phyloP scores from a whole-genome alignment of 176 grass and related monocot species.

The Rhynchospora pubera region DNA sequence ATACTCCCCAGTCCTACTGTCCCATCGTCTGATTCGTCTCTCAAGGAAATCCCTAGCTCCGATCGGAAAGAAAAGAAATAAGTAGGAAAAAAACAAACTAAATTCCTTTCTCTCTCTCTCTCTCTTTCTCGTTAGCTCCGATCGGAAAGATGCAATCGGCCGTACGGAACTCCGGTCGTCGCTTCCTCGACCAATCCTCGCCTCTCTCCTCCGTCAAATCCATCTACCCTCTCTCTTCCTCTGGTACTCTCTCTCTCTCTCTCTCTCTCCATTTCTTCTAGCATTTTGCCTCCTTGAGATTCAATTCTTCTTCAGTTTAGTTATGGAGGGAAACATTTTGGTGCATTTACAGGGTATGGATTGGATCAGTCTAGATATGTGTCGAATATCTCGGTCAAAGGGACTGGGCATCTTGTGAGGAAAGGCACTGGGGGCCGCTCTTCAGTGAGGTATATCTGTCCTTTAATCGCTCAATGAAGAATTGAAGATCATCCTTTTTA shows the following conservation, averaged over 20 bases:
- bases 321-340: background rate
- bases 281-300: background rate
- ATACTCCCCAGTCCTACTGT: background rate
- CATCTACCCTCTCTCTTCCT: slow-evolving; percentile 20
- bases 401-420: slow-evolving; percentile 59
- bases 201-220: slow-evolving; percentile 21
- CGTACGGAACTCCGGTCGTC: slow-evolving; percentile 15
- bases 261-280: background rate
- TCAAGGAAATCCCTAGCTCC: background rate
- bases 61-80: background rate
- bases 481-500: background rate
- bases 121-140: background rate
- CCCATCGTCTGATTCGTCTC: background rate
- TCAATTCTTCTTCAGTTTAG: slow-evolving; percentile 1
- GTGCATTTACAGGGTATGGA: slow-evolving; percentile 22
- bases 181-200: slow-evolving; percentile 29
- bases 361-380: slow-evolving; percentile 48
- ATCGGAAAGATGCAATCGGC: slow-evolving; percentile 27
- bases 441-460: slow-evolving; percentile 49
- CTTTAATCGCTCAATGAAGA: slow-evolving; percentile 5
- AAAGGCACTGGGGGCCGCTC: slow-evolving; percentile 93
- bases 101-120: background rate
- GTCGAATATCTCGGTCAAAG: slow-evolving; percentile 53
- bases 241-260: slow-evolving; percentile 18
- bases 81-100: background rate